A percentile compares a stretch with the other conserved stretches of the same genome.
Evolutionary conservation across 768 basidiomycete species (phyloP).

Genomic region (Naganishia vaughanmartiniae): DNA sequence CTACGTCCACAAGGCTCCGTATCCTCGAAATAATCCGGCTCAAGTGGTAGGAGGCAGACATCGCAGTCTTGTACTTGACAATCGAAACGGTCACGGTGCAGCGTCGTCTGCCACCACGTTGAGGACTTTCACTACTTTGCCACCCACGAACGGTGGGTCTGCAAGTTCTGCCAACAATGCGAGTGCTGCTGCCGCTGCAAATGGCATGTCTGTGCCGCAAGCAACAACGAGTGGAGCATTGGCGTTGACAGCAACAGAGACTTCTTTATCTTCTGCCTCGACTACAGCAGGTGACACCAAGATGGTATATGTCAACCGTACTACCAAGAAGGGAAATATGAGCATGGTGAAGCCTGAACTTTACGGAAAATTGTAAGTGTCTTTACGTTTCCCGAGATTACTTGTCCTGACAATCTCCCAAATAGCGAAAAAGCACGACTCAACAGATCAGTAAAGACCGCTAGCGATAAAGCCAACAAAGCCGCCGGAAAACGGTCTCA

Average conservation of each 20-base stretch:
- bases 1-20: slow-evolving; percentile 20
- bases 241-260: slow-evolving; percentile 17
- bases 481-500: slow-evolving; percentile 31
- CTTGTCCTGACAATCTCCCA: background rate
- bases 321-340: slow-evolving; percentile 47
- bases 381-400: background rate
- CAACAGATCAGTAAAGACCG: background rate
- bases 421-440: slow-evolving; percentile 33
- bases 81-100: slow-evolving; percentile 17
- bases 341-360: slow-evolving; percentile 49
- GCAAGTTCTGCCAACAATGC: background rate
- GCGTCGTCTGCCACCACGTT: slow-evolving; percentile 20
- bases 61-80: slow-evolving; percentile 38
- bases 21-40: slow-evolving; percentile 16
- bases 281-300: background rate
- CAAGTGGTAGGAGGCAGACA: slow-evolving; percentile 33
- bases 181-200: background rate
- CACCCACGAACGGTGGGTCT: background rate
- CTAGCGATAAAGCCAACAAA: background rate
- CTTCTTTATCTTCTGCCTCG: slow-evolving; percentile 18
- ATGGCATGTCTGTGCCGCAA: too few species aligned
- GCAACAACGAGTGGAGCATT: background rate
- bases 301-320: slow-evolving; percentile 35
- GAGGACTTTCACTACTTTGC: background rate
- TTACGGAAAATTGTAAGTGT: slow-evolving; percentile 40